Evolutionary conservation across 225 moss, liverwort and hornwort species (phyloP), one percentile per base, ranked within the genome.

Genomic region (Thuidium tamariscinum): DNA sequence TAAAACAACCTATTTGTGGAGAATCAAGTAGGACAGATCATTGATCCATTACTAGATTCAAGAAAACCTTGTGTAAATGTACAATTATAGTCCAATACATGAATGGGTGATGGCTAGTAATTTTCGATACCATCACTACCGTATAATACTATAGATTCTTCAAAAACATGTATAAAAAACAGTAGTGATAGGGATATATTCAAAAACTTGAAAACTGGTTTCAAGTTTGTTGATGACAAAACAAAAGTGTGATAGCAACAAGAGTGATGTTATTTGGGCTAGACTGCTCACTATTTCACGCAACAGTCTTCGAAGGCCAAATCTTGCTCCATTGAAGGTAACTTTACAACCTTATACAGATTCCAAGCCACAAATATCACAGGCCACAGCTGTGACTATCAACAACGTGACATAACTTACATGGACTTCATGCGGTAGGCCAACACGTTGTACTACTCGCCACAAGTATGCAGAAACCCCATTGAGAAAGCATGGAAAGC

Each of bases 321-420:
- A 13, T 64, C 27, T 74, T 56, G 64, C 20, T 76, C 39, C 60
- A 59, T 83, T 66, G 59, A 82, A 74, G 52, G 61, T 74, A 79
- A 87, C 79, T 91, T 79, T 72, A 89, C 85, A 82, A 87, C 82
- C 79, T 76, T 54, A 4, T 34, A 77, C 82, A 84, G 74, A n/a
- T 82, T 74, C 68, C 77, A 82, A 84, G 81, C 77, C 89, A 81
- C 66, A 79, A 65, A 83, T 63, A 76, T 57, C 84, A 87, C 90
- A 87, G 59, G 79, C 73, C 85, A 88, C 68, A 87, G 56, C 60
- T 79, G 67, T 54, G 74, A 71, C 88, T 67, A 65, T 60, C 51
- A 48, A 82, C 51, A 81, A 74, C 62, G 34, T 87, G 87, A 59
- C 77, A 57, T 32, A 77, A 83, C 59, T 61, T 77, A 76, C 62